Evolutionary conservation across 495 filamentous ascomycete genomes (phyloP), one percentile per base, ranked within the genome.

Genomic region (Letharia lupina): DNA sequence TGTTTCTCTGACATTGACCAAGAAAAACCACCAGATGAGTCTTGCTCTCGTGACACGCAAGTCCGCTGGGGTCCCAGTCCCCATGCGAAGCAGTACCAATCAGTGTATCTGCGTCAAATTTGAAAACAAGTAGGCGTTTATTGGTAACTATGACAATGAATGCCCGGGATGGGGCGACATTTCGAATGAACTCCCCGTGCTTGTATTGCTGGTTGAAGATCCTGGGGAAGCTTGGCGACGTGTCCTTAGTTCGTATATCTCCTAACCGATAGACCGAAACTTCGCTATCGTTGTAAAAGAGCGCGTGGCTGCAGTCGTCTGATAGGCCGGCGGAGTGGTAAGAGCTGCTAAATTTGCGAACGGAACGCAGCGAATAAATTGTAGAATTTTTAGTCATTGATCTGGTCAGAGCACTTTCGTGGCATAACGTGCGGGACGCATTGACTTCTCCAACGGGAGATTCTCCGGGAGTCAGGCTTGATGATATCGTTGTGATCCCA

Each of bases 51-150:
- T 63, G 56, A 37, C 50, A 60, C 8, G 67, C 44, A 35, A 69
- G 47, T 13, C 67, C 67, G 33, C 39, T 54, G 10, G 52, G 42
- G 28, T 69, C 67, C 60, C 64, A 69, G 37, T 50, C 23, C 2
- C 50, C 42, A 15, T 66, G 52, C 23, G 35, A 4, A n/a, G 39
- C 28, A 0, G 39, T 13, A 35, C 47, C 64, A n/a, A 48, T 0
- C n/a, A 23, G 44, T 16, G 41, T 45, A 15, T 23, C 9, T 12
- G 59, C 18, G 1, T 44, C 23, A 33, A 66, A 45, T 7, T 61
- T 60, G 4, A 56, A 20, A 13, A 40, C 37, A 0, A 56, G 8
- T 20, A 61, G 10, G 58, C 47, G 23, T 42, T 10, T 61, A 12
- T 61, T 39, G 6, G 64, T 66, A 8, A 56, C 37, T 2, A 66